phyloP scores from a whole-genome alignment of 2,329 filamentous ascomycete species.

The Fusarium phyllophilum region DNA sequence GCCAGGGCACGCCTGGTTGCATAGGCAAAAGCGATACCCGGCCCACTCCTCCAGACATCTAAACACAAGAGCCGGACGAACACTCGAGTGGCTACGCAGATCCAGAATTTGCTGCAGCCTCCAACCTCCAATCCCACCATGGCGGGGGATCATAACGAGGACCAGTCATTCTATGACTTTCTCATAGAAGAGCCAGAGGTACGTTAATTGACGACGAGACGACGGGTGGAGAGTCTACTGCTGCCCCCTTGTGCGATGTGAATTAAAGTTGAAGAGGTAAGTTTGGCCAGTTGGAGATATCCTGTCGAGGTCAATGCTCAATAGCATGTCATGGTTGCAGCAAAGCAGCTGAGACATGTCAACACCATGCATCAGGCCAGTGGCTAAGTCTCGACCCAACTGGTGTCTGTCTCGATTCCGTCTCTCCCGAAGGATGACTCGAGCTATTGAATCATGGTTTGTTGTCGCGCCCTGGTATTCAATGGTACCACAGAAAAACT shows the following conservation, averaged over 20 bases:
- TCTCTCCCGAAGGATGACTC: conserved; percentile 16
- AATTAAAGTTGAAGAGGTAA: conserved; percentile 21
- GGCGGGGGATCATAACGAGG: conserved; percentile 37
- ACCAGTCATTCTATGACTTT: conserved; percentile 46
- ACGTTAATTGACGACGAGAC: conserved; percentile 20
- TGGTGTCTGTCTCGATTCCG: conserved; percentile 1
- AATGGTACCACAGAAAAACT: conserved; percentile 2
- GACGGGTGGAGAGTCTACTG: neutral
- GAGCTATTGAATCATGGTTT: conserved; percentile 9
- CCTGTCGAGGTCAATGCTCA: conserved; percentile 21
- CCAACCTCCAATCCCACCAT: conserved; percentile 32
- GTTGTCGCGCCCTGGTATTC: conserved; percentile 4
- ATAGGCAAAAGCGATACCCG: conserved; percentile 16
- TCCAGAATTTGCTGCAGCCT: conserved; percentile 18
- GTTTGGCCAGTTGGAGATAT: conserved; percentile 8
- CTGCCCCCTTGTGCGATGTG: conserved; percentile 21
- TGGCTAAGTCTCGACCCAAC: conserved; percentile 40
- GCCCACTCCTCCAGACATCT: conserved; percentile 11
- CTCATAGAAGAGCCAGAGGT: conserved; percentile 45
- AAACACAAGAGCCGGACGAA: conserved; percentile 26
- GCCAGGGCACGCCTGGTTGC: conserved; percentile 17
- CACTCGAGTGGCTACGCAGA: conserved; percentile 8
- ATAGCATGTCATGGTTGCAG: conserved; percentile 11
- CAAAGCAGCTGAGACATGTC: conserved; percentile 34
- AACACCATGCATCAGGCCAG: conserved; percentile 40